Evolutionary conservation across 805 yeast genomes (phyloP).

Genomic region (Kuraishia capsulata): DNA sequence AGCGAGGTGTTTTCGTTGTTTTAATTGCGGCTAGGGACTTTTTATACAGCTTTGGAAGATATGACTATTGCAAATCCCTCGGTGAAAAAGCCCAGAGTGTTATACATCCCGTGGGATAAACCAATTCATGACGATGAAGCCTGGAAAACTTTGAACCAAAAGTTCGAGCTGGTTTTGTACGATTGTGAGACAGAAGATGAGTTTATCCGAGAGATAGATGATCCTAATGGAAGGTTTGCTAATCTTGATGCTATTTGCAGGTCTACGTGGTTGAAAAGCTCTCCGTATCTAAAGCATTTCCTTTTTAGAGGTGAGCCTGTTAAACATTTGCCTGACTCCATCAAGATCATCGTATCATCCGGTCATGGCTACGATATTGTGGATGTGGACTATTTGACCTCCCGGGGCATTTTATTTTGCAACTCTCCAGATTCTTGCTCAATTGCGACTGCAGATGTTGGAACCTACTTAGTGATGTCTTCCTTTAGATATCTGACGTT

Average conservation of each 20-base stretch:
- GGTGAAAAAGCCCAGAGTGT: slow-evolving; percentile 20
- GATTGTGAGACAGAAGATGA: slow-evolving; percentile 24
- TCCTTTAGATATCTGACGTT: slow-evolving; percentile 25
- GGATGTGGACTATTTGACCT: slow-evolving; percentile 25
- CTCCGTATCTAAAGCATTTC: slow-evolving; percentile 27
- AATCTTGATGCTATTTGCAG: slow-evolving; percentile 27
- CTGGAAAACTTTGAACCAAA: slow-evolving; percentile 25
- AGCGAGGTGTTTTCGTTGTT: too few species aligned
- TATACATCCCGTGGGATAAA: slow-evolving; percentile 28
- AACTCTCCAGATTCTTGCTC: slow-evolving; percentile 29
- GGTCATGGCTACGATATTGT: slow-evolving; percentile 32
- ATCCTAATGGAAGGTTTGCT: slow-evolving; percentile 25
- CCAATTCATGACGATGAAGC: slow-evolving; percentile 27
- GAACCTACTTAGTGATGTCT: slow-evolving; percentile 21
- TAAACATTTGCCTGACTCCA: slow-evolving; percentile 21
- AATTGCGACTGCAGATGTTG: slow-evolving; percentile 31
- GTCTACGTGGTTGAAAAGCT: slow-evolving; percentile 28
- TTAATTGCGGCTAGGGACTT: too few species aligned
- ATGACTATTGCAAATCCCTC: not conserved
- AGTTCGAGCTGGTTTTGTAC: slow-evolving; percentile 23
- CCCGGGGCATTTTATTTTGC: slow-evolving; percentile 24
- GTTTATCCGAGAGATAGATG: slow-evolving; percentile 22
- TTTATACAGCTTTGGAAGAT: too few species aligned
- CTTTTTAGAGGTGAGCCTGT: slow-evolving; percentile 24
- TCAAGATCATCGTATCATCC: slow-evolving; percentile 25